These are phyloP conservation scores for Hebeloma cylindrosporum DNA, from an alignment of 768 basidiomycete genomes.

Conservation along the genomic window DNA sequence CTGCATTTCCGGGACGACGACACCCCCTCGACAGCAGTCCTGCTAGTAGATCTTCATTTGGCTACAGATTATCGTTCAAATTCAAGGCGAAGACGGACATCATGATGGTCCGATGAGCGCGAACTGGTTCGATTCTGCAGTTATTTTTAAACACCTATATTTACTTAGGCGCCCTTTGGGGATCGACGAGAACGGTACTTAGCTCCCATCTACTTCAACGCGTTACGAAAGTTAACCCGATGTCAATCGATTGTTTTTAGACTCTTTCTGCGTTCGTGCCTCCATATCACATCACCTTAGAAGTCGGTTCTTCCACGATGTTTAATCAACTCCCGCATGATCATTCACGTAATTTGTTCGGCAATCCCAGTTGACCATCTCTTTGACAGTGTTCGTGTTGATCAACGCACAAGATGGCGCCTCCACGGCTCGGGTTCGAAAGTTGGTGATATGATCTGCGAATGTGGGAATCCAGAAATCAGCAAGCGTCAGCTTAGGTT, in stretches of 20 bases:
- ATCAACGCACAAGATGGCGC: conserved; percentile 30
- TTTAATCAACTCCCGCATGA: conserved; percentile 73
- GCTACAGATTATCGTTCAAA: conserved; percentile 37
- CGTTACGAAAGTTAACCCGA: conserved; percentile 3
- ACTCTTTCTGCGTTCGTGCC: conserved; percentile 65
- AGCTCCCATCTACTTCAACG: conserved; percentile 14
- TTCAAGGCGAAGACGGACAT: conserved; percentile 84
- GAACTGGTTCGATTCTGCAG: conserved; percentile 63
- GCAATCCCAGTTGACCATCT: conserved; percentile 37
- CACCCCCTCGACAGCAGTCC: conserved; percentile 16
- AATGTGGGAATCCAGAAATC: conserved; percentile 15
- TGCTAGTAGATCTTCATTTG: conserved; percentile 6
- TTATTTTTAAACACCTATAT: conserved; percentile 21
- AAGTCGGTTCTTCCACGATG: conserved; percentile 77
- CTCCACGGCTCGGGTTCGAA: conserved; percentile 30
- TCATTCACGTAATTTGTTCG: conserved; percentile 82
- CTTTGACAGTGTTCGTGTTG: neutral
- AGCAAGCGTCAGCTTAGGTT: conserved; percentile 16
- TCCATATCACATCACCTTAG: conserved; percentile 72
- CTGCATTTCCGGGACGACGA: conserved; percentile 24
- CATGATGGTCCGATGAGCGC: conserved; percentile 65
- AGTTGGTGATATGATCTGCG: conserved; percentile 20
- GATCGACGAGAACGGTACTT: conserved; percentile 69
- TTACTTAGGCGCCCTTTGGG: conserved; percentile 57
- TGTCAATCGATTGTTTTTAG: conserved; percentile 38